These are phyloP conservation scores for Samsoniella hepiali DNA, from an alignment of 2,329 filamentous ascomycete genomes.

Conservation along the genomic window DNA sequence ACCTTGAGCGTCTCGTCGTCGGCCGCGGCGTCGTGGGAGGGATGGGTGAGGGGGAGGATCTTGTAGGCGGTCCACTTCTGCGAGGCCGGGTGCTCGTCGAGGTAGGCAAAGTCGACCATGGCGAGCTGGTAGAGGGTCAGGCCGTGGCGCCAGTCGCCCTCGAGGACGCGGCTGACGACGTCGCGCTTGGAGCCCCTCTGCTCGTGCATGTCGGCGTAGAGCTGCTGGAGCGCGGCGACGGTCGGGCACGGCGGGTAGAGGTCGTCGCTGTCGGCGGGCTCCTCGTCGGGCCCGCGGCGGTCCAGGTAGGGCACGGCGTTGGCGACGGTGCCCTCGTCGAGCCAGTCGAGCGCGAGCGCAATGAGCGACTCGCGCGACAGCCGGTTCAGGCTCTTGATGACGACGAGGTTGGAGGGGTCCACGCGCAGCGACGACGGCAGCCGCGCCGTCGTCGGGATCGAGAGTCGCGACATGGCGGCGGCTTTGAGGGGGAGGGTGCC, in stretches of 20 bases:
- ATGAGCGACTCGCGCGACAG: conserved; percentile 71
- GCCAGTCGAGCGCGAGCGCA: conserved; percentile 72
- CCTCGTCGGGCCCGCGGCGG: conserved; percentile 38
- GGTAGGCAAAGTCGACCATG: conserved; percentile 64
- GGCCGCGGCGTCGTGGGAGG: conserved; percentile 28
- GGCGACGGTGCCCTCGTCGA: conserved; percentile 63
- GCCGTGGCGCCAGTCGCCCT: conserved; percentile 67
- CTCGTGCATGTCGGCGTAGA: conserved; percentile 59
- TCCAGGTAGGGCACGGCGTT: conserved; percentile 42
- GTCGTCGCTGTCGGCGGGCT: conserved; percentile 56
- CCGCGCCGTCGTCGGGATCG: conserved; percentile 67
- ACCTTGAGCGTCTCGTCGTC: conserved; percentile 40
- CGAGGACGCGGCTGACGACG: conserved; percentile 59
- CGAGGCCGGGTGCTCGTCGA: conserved; percentile 62
- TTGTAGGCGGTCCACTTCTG: conserved; percentile 63
- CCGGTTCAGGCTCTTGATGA: conserved; percentile 64
- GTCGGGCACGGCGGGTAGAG: conserved; percentile 67
- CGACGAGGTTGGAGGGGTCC: conserved; percentile 59
- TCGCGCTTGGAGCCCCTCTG: conserved; percentile 61
- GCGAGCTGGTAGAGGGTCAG: conserved; percentile 64
- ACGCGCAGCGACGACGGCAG: conserved; percentile 70
- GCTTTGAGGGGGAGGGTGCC: neutral
- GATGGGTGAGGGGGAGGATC: conserved; percentile 50
- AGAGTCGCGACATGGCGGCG: conserved; percentile 50
- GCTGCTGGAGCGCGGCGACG: conserved; percentile 61